Base-by-base conservation (phyloP, 2,329 filamentous ascomycete genomes). In the Aspergillus hiratsukae region DNA sequence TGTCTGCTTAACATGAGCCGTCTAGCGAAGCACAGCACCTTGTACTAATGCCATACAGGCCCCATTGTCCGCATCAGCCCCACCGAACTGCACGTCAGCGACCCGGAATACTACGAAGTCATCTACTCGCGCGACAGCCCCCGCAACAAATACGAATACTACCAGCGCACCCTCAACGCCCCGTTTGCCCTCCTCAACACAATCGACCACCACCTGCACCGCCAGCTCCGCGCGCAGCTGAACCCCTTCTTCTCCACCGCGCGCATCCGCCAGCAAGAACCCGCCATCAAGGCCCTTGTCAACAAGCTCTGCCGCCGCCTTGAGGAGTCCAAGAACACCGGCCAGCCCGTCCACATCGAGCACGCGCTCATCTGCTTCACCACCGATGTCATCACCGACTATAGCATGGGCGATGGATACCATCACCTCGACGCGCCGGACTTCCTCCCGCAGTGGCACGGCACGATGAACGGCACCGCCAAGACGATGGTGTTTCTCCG, bases 341-440 rank as follows among this genome's bases (percentile, higher is more conserved):
- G 53, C 3, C 46, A 52, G 37, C 61, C 66, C 2, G 53, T 70
- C 31, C 58, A 61, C 27, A 54, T 66, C 31, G 61, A 69, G 37
- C 58, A 69, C 55, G 66, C 73, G 0, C 76, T 75, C 51, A 73
- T 70, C 23, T 76, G 75, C 21, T 68, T 75, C 48, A 75, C 75
- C 1, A 76, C 76, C 31, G 78, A 80, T 31, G 72, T 79, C 48
- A 76, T 80, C 59, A 77, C 76, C 57, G 69, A 76, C 52, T 79
- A 78, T 56, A 66, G 66, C n/a, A 66, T 72, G 63, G 65, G 66
- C n/a, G 53, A 62, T 14, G 62, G 61, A 1, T 71, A 66, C 46
- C 58, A 68, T 52, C 72, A 70, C 60, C 62, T 73, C 8, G 69
- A 72, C 27, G 61, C 63, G 7, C 61, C 67, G 1, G 67, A 70